Base-by-base conservation (phyloP, 2,329 filamentous ascomycete species). In the Aspergillus uvarum region DNA sequence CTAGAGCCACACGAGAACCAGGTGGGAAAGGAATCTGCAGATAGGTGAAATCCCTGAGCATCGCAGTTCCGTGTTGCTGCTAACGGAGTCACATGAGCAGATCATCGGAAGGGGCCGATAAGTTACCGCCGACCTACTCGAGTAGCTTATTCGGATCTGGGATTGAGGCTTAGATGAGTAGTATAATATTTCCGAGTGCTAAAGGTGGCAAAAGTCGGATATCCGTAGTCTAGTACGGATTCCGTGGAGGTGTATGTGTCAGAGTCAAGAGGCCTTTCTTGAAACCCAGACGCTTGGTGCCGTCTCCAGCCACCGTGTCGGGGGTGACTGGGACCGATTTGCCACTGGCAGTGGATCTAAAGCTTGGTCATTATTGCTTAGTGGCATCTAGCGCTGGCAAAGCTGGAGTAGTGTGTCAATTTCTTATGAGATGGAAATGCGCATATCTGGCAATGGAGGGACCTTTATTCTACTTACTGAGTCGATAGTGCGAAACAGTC, bases 321-420 rank as follows among this genome's bases (percentile, higher is more conserved):
- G 14, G 32, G n/a, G 4, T 19, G 38, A 44, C 38, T 44, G 38
- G 38, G 38, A 44, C 16, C 22, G 38, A 51, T 44, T 56, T 49
- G 54, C 48, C 47, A 56, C 54, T 35, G 29, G 22, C 29, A n/a
- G 53, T 55, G 53, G 53, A 55, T 48, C 53, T 14, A 31, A 44
- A 44, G 38, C 38, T 44, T 44, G 38, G 38, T 44, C 38, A 19
- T 8, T 16, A 19, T 44, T 14, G 38, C 38, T 44, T 44, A 44
- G 38, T 16, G 38, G 38, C 38, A 44, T 19, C 38, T 44, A 44
- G 38, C 38, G 38, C 38, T 19, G n/a, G 38, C 53, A 10, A 32
- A 47, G 53, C 53, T 48, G 42, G 38, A 44, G 38, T 44, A 44
- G 38, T 44, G 38, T 44, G 38, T 19, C 38, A 44, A 44, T 44